These are phyloP conservation scores for Aspergillus novofumigatus DNA, from an alignment of 2,329 filamentous ascomycete species.

Conservation along the genomic window DNA sequence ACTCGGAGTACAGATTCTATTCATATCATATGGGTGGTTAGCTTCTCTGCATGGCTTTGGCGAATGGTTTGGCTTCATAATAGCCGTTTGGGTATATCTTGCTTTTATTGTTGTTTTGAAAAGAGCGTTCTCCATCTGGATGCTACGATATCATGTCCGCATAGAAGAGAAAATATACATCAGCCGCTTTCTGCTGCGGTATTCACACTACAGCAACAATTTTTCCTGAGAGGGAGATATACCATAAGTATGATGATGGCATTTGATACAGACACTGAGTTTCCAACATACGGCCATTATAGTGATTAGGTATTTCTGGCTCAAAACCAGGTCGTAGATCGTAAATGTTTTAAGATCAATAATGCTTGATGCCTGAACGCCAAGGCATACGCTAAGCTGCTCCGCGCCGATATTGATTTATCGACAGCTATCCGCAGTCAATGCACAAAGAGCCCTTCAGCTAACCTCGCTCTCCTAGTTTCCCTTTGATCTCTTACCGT, in stretches of 20 bases:
- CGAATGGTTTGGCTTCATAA: conserved; percentile 20
- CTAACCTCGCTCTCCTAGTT: background rate
- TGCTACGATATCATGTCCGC: conserved; percentile 22
- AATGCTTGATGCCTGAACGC: background rate
- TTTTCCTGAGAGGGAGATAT: background rate
- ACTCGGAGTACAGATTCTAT: conserved; percentile 4
- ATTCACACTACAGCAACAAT: background rate
- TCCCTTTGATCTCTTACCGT: background rate
- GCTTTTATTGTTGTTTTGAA: background rate
- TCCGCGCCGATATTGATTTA: background rate
- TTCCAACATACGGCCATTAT: background rate
- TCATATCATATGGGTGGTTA: conserved; percentile 9
- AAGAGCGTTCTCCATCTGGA: conserved; percentile 3
- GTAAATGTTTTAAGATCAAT: background rate
- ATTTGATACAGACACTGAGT: background rate
- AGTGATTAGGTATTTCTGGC: too few relatives aligned
- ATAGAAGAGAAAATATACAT: conserved; percentile 8
- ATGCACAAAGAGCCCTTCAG: background rate
- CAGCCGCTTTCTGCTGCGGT: background rate
- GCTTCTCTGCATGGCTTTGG: conserved; percentile 30
- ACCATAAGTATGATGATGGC: background rate
- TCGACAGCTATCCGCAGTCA: background rate
- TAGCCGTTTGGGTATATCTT: background rate
- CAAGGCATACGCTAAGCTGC: background rate
- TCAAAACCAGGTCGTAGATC: background rate